Base-by-base conservation (phyloP, 305 asterid genomes). In the Fraxinus velutina region DNA sequence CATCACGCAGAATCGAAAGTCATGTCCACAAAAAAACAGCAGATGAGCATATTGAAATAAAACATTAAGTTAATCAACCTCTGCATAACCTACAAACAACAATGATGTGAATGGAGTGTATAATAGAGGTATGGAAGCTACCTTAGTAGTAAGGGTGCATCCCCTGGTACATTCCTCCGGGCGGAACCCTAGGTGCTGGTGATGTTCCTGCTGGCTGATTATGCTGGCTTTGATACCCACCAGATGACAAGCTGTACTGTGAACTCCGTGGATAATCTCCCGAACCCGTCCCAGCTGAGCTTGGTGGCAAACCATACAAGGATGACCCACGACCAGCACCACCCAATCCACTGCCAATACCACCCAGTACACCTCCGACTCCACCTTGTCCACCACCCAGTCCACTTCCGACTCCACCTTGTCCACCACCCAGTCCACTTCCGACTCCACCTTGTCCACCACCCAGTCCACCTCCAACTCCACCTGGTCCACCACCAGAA, bases 111-210 rank as follows among this genome's bases (percentile, higher is more conserved):
- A 62, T 21, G 6, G 81, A 84, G 37, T 9, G n/a, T 2, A 74
- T 34, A 70, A 55, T 78, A 21, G 42, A 73, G 80, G 84, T 79
- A 76, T 47, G 71, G 81, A 77, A 76, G 68, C 21, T 89, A 92
- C 98, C 98, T 92, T 87, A 93, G 82, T 92, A 92, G 84, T 90
- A 90, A 80, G 90, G 95, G 76, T 86, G 92, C 89, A 85, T 83
- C 83, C 97, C 94, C 88, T 86, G 96, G 89, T 87, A 92, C 81
- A 87, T 80, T 81, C 93, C 97, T 13, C 98, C 94, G 27, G 91
- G 89, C 15, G 90, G 91, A 68, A 85, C 84, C 85, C 95, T 89
- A 68, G 90, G 90, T 15, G 88, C 87, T 39, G 92, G 85, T 17
- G 91, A 85, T 78, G 88, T 75, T 68, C 92, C 96, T 12, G 92